phyloP scores from a whole-genome alignment of 2,329 filamentous ascomycete genomes.

The Aspergillus fructus region DNA sequence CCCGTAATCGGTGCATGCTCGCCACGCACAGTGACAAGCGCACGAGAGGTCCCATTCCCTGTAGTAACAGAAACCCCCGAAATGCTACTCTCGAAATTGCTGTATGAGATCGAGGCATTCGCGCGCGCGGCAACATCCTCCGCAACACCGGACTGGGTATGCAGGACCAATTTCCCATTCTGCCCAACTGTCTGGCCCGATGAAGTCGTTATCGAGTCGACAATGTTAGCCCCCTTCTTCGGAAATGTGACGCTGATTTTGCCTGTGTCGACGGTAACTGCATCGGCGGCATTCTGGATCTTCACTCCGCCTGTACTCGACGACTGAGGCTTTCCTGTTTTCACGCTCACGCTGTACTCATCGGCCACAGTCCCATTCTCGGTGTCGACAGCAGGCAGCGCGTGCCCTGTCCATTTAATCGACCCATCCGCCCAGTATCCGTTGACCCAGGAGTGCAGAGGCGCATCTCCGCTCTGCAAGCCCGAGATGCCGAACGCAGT shows the following conservation, averaged over 20 bases:
- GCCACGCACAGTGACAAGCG: slow-evolving; percentile 50
- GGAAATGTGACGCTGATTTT: slow-evolving; percentile 46
- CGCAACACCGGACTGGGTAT: slow-evolving; percentile 51
- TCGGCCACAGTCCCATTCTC: slow-evolving; percentile 23
- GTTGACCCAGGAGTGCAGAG: slow-evolving; percentile 57
- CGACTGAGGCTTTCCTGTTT: neutral
- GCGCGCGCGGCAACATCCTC: slow-evolving; percentile 40
- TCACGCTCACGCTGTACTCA: neutral
- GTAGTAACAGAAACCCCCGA: slow-evolving; percentile 50
- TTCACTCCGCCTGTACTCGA: neutral
- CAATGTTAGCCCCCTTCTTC: slow-evolving; percentile 45
- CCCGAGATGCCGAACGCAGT: slow-evolving; percentile 39
- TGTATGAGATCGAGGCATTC: slow-evolving; percentile 41
- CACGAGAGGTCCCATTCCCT: slow-evolving; percentile 39
- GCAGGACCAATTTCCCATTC: slow-evolving; percentile 53
- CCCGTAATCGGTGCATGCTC: slow-evolving; percentile 33
- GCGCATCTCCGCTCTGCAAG: slow-evolving; percentile 13
- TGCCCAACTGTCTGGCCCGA: slow-evolving; percentile 45
- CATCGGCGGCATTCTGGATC: slow-evolving; percentile 17
- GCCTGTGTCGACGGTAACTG: slow-evolving; percentile 47
- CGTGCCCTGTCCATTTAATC: slow-evolving; percentile 62
- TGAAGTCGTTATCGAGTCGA: slow-evolving; percentile 44
- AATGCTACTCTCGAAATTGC: slow-evolving; percentile 51
- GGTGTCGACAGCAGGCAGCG: slow-evolving; percentile 46
- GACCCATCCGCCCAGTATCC: slow-evolving; percentile 62